Evolutionary conservation across 2,329 filamentous ascomycete genomes (phyloP).

Genomic region (Talaromyces sp.): DNA sequence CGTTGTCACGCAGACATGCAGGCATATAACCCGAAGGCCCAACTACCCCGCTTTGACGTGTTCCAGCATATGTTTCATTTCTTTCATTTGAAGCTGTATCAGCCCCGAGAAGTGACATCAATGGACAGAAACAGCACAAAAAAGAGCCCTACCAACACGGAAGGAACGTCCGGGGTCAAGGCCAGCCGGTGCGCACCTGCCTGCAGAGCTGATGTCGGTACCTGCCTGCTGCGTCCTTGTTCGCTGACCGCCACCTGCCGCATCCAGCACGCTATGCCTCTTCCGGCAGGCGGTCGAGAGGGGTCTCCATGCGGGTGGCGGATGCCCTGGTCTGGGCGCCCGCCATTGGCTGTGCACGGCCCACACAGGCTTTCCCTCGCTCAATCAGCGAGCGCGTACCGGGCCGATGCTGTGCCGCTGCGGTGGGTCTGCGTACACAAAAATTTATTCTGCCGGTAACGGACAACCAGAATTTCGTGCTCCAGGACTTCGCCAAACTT

Average conservation of each 20-base stretch:
- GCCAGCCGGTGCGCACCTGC: neutral
- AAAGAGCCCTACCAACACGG: neutral
- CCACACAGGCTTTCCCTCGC: neutral
- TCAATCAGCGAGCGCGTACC: conserved; percentile 18
- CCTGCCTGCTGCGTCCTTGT: too few relatives aligned
- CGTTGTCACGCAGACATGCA: too few relatives aligned
- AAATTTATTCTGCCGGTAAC: conserved; percentile 18
- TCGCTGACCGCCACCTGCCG: neutral
- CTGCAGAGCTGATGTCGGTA: too few relatives aligned
- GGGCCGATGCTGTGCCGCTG: conserved; percentile 10
- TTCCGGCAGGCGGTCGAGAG: neutral
- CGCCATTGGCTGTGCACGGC: neutral
- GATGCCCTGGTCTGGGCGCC: neutral
- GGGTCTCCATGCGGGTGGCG: neutral
- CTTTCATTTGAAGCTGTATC: too few relatives aligned
- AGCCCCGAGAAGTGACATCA: neutral
- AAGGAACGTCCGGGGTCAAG: neutral
- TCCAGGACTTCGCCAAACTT: conserved; percentile 8
- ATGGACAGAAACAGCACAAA: neutral
- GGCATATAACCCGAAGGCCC: too few relatives aligned
- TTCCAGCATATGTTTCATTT: too few relatives aligned
- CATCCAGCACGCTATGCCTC: neutral
- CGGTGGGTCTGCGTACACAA: conserved; percentile 16
- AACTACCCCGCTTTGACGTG: too few relatives aligned
- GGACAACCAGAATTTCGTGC: conserved; percentile 9